Conservation (phyloP, 305 asterid species). For the Fraxinus xanthoxyloides region DNA sequence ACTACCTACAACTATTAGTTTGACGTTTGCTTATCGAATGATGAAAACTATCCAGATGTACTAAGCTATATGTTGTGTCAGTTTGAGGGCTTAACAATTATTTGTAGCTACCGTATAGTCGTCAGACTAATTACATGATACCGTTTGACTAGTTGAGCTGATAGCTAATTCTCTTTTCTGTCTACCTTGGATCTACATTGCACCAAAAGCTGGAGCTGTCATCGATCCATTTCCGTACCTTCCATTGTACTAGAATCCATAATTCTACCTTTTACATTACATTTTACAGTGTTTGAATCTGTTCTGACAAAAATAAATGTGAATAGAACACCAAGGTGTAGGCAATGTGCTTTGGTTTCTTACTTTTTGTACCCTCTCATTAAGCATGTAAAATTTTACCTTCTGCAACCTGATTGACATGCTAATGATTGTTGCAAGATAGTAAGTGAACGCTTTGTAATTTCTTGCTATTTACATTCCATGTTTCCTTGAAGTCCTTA, state of each 20-base stretch:
- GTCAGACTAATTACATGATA: not conserved
- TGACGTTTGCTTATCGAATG: not conserved
- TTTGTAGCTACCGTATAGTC: not conserved
- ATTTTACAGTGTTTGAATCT: not conserved
- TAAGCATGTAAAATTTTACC: not conserved
- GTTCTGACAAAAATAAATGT: not conserved
- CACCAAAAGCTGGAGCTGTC: constrained; percentile 15
- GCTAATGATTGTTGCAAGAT: not conserved
- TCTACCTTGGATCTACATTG: constrained; percentile 6
- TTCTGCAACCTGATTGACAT: not conserved
- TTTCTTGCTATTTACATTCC: constrained; percentile 10
- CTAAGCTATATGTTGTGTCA: not conserved
- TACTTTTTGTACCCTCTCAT: not conserved
- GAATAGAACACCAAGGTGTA: not conserved
- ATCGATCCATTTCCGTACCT: not conserved
- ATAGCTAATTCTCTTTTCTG: not conserved
- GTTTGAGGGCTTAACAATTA: not conserved
- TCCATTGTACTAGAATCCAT: not conserved
- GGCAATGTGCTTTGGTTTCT: not conserved
- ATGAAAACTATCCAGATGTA: constrained; percentile 5
- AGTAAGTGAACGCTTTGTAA: not conserved
- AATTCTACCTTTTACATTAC: not conserved
- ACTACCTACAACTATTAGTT: not conserved
- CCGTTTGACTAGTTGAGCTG: constrained; percentile 6
- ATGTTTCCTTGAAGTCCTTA: not conserved